These are phyloP conservation scores for Populus tomentosa DNA, from an alignment of 441 rosid species.

Conservation along the genomic window DNA sequence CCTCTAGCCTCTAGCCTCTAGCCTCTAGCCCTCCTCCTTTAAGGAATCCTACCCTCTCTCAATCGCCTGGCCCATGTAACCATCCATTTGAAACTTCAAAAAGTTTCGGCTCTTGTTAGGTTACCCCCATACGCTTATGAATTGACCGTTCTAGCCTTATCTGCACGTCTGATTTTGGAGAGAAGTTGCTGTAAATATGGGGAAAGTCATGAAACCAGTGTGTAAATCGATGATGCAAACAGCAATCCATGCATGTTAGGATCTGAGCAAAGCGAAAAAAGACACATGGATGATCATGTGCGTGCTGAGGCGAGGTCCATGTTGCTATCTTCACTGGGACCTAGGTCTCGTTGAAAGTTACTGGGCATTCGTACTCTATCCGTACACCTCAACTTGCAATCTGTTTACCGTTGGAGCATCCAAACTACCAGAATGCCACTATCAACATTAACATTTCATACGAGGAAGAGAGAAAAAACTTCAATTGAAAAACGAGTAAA, in stretches of 20 bases:
- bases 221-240: not conserved
- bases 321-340: conserved; percentile 23
- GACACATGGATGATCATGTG: conserved; percentile 35
- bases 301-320: conserved; percentile 25
- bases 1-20: conserved; percentile 8
- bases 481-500: too few species aligned
- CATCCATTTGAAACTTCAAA: not conserved
- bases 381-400: conserved; percentile 31
- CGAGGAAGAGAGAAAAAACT: too few species aligned
- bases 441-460: not conserved
- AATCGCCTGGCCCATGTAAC: not conserved
- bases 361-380: conserved; percentile 22
- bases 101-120: not conserved
- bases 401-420: conserved; percentile 7
- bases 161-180: not conserved
- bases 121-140: not conserved
- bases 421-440: not conserved
- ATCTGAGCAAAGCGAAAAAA: not conserved
- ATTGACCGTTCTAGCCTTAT: conserved; percentile 1
- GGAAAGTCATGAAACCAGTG: not conserved
- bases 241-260: not conserved
- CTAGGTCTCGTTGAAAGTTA: conserved; percentile 9
- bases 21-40: conserved; percentile 21
- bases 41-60: conserved; percentile 9
- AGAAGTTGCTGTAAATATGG: not conserved